phyloP scores from a whole-genome alignment of 352 stramenopile genomes.

The Phytophthora hybrid region DNA sequence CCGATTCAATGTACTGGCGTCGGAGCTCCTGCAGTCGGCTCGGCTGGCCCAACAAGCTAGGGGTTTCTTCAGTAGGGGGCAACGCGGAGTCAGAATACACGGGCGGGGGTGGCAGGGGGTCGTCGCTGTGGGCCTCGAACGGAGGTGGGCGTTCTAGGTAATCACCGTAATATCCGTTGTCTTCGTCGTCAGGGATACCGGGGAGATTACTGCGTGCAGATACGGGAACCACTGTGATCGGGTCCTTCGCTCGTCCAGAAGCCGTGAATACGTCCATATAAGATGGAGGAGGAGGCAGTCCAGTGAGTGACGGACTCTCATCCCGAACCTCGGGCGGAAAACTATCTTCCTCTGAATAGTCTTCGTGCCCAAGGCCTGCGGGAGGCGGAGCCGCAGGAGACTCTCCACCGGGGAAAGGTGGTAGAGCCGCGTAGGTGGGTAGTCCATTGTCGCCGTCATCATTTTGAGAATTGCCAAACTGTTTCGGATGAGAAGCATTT shows the following conservation, averaged over 20 bases:
- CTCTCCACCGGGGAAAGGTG: conserved; percentile 30
- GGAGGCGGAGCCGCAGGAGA: conserved; percentile 3
- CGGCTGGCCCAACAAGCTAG: conserved; percentile 32
- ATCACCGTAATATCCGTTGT: conserved; percentile 23
- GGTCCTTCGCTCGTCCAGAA: conserved; percentile 47
- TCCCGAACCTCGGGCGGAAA: conserved; percentile 36
- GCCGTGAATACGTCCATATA: conserved; percentile 68
- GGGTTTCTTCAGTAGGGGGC: conserved; percentile 23
- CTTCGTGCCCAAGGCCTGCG: conserved; percentile 8
- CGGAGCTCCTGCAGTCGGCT: conserved; percentile 64
- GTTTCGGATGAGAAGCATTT: conserved; percentile 28
- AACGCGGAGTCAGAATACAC: conserved; percentile 24
- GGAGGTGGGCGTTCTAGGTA: conserved; percentile 36
- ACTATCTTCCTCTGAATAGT: conserved; percentile 46
- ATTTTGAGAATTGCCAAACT: conserved; percentile 24
- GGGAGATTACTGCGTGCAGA: conserved; percentile 36
- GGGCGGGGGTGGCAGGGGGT: conserved; percentile 25
- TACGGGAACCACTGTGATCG: conserved; percentile 12
- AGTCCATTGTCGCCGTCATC: conserved; percentile 27
- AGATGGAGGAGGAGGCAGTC: conserved; percentile 51
- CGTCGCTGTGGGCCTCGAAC: conserved; percentile 37
- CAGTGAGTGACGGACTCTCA: conserved; percentile 38
- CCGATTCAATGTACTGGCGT: conserved; percentile 74
- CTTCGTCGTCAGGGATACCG: conserved; percentile 39
- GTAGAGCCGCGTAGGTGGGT: conserved; percentile 28